Base-by-base conservation (phyloP, 495 filamentous ascomycete genomes). In the Penicillium bovifimosum region DNA sequence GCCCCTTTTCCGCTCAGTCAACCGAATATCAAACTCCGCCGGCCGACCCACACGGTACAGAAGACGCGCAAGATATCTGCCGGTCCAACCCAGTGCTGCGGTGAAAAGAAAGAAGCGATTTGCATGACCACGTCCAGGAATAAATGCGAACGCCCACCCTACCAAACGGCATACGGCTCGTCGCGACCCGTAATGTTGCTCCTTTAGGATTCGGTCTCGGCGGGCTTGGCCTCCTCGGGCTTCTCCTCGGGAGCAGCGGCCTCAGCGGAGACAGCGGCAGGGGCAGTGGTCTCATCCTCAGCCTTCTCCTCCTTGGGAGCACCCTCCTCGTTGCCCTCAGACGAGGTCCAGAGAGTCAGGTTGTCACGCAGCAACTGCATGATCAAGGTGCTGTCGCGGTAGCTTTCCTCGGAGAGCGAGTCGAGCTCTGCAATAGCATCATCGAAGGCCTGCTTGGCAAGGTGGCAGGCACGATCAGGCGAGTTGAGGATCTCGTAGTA, bases 401-500 rank as follows among this genome's bases (percentile, higher is more conserved):
- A 98, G 61, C 91, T 96, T 75, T 98, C 93, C 80, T 98, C 93
- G 52, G 91, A 96, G 53, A 98, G 80, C 16, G 92, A 96, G 79
- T 98, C 93, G 60, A 98, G 90, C 83, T 98, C 93, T 55, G 93
- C 93, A 72, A 98, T 98, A 56, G 93, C 93, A 71, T 98, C 93
- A 71, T 98, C 93, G 66, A 98, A 98, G 27, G 95, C 92, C 78
- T 96, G 91, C 86, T 98, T 98, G 69, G 93, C 93, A 49, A 98
- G 83, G 73, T 98, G 93, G 82, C 93, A 98, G 66, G 93, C 93
- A 71, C 91, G 92, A 68, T 98, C 93, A 41, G 93, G 93, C 10
- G 93, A 95, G 85, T 97, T 98, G 61, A 98, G 80, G 71, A 98
- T 98, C 82, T 98, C 93, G 72, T 98, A 98, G 85, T 98, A 98